Percentiles rank a stretch among this genome's conserved stretches.
phyloP scores from a whole-genome alignment of 2,329 filamentous ascomycete species.

The Colletotrichum tamarilloi region DNA sequence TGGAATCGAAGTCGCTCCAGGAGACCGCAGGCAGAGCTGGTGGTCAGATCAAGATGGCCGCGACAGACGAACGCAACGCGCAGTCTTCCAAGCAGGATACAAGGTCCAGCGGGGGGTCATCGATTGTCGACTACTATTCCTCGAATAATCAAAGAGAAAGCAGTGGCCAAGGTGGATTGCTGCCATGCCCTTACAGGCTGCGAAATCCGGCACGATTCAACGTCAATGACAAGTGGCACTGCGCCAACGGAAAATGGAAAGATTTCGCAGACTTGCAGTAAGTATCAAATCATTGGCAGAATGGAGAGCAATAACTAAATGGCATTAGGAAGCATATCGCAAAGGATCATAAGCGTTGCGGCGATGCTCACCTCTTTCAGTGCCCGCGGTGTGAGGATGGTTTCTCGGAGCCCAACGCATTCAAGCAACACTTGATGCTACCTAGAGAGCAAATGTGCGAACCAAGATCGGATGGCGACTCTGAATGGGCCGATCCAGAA shows the following conservation, averaged over 20 bases:
- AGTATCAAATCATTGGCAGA: not conserved
- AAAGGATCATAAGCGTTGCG: slow-evolving; percentile 53
- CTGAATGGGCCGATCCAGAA: not conserved
- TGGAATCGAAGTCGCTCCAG: too few relatives aligned
- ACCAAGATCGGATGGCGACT: not conserved
- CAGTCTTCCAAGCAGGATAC: not conserved
- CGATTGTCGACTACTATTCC: not conserved
- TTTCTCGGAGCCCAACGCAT: slow-evolving; percentile 49
- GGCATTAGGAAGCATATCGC: slow-evolving; percentile 52
- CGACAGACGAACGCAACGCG: not conserved
- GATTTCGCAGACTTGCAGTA: slow-evolving; percentile 50
- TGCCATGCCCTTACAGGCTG: slow-evolving; percentile 54
- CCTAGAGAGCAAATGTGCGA: slow-evolving; percentile 56
- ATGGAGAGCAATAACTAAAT: not conserved
- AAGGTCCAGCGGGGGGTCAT: not conserved
- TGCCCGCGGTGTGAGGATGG: slow-evolving; percentile 53
- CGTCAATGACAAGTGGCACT: slow-evolving; percentile 55
- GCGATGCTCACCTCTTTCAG: slow-evolving; percentile 48
- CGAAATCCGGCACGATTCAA: slow-evolving; percentile 58
- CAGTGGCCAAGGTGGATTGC: not conserved
- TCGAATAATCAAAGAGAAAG: too few relatives aligned
- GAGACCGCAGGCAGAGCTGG: not conserved
- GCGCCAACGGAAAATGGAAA: slow-evolving; percentile 54
- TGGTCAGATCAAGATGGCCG: not conserved
- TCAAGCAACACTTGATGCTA: slow-evolving; percentile 51